These are phyloP conservation scores for Chrysoporthe deuterocubensis DNA, from an alignment of 2,329 filamentous ascomycete species.

Conservation along the genomic window DNA sequence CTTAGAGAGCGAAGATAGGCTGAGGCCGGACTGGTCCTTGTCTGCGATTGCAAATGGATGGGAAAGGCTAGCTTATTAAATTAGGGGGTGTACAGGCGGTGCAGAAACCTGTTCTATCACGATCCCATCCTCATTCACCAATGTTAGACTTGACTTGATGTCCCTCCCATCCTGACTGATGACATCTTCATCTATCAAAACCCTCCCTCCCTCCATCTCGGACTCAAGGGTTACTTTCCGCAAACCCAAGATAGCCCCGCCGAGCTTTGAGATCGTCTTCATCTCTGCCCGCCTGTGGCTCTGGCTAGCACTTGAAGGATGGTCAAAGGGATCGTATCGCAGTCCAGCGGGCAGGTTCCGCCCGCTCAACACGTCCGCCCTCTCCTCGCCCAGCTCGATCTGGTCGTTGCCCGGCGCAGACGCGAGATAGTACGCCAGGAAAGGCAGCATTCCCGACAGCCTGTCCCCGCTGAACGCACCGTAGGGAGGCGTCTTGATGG, in stretches of 20 bases:
- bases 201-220: constrained; percentile 17
- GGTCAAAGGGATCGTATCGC: constrained; percentile 31
- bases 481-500: constrained; percentile 8
- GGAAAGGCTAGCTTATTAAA: too few relatives aligned
- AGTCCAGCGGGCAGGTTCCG: constrained; percentile 44
- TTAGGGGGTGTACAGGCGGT: too few relatives aligned
- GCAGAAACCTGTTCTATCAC: not conserved
- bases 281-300: not conserved
- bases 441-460: constrained; percentile 48
- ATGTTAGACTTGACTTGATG: not conserved
- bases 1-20: too few relatives aligned
- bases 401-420: constrained; percentile 42
- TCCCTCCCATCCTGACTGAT: constrained; percentile 9
- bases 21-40: too few relatives aligned
- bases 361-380: constrained; percentile 48
- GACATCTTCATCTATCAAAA: constrained; percentile 31
- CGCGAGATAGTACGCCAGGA: constrained; percentile 46
- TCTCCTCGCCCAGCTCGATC: constrained; percentile 48
- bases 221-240: constrained; percentile 32
- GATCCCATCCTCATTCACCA: not conserved
- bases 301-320: constrained; percentile 14
- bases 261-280: constrained; percentile 1
- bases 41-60: too few relatives aligned
- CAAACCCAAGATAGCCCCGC: constrained; percentile 19
- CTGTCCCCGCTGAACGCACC: constrained; percentile 33